phyloP scores from a whole-genome alignment of 305 asterid species.

The Fraxinus xanthoxyloides region DNA sequence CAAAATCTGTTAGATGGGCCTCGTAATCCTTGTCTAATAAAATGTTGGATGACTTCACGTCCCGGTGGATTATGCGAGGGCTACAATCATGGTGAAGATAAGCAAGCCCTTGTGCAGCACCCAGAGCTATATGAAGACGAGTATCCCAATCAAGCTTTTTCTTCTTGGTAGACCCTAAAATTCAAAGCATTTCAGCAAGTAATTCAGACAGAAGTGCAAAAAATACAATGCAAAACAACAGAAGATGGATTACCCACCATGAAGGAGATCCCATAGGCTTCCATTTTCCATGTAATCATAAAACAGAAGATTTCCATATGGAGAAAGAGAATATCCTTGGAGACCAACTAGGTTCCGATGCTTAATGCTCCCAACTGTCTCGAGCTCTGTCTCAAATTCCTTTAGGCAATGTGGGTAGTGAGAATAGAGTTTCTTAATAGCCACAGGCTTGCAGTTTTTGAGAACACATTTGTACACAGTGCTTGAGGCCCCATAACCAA shows the following conservation, averaged over 20 bases:
- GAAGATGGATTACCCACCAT: constrained; percentile 45
- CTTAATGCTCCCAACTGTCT: constrained; percentile 87
- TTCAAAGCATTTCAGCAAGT: background rate
- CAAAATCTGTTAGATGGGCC: constrained; percentile 88
- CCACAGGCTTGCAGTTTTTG: constrained; percentile 91
- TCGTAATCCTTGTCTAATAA: constrained; percentile 73
- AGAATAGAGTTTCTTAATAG: constrained; percentile 85
- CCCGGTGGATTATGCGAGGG: constrained; percentile 92
- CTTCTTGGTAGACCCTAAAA: constrained; percentile 65
- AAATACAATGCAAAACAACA: background rate
- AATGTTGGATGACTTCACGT: constrained; percentile 88
- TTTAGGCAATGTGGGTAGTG: constrained; percentile 76
- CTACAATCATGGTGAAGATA: constrained; percentile 96
- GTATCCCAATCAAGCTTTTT: constrained; percentile 77
- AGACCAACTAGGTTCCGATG: constrained; percentile 92
- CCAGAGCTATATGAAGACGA: constrained; percentile 71
- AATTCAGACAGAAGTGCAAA: background rate
- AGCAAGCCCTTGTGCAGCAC: constrained; percentile 89
- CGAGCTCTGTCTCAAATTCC: constrained; percentile 91
- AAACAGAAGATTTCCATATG: constrained; percentile 76
- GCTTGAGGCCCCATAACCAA: constrained; percentile 95
- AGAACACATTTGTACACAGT: constrained; percentile 91
- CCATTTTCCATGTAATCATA: constrained; percentile 99
- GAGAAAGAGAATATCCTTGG: constrained; percentile 92
- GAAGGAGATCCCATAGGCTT: constrained; percentile 95